Conservation (phyloP, 129 eudicot genomes). For the Logfia minima region DNA sequence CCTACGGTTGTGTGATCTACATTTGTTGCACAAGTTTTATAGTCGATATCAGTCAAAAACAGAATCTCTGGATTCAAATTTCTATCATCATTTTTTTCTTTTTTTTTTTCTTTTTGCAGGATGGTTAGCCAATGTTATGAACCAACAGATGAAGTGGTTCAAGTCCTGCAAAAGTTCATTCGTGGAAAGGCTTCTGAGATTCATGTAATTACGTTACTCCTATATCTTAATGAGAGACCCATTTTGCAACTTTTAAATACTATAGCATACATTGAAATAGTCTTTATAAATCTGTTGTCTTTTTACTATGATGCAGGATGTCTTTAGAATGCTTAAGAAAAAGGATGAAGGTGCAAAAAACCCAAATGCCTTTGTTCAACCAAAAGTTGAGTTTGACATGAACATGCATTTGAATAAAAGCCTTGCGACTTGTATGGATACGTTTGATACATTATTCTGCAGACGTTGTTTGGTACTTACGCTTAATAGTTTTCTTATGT, state of each 20-base stretch:
- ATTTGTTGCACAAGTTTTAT: not conserved
- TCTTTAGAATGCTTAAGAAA: constrained; percentile 47
- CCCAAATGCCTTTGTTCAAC: constrained; percentile 20
- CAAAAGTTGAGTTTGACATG: constrained; percentile 27
- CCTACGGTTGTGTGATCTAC: not conserved
- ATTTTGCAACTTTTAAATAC: not conserved
- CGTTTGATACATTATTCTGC: constrained; percentile 63
- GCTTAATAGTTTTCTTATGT: not conserved
- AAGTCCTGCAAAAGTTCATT: constrained; percentile 44
- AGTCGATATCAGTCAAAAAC: not conserved
- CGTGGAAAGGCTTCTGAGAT: constrained; percentile 61
- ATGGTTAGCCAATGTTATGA: constrained; percentile 54
- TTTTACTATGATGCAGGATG: constrained; percentile 53
- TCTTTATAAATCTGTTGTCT: constrained; percentile 9
- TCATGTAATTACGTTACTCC: constrained; percentile 39
- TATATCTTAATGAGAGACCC: constrained; percentile 5
- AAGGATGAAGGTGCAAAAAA: constrained; percentile 18
- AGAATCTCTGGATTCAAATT: not conserved
- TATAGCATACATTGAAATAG: not conserved
- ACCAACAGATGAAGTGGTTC: constrained; percentile 47
- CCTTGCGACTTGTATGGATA: constrained; percentile 55
- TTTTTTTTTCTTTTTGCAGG: constrained; percentile 39
- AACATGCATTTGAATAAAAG: constrained; percentile 43
- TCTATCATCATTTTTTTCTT: not conserved
- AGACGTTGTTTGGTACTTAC: constrained; percentile 84